Base-by-base conservation (phyloP, 371 early-diverging fungal genomes). In the Blakeslea trispora region DNA sequence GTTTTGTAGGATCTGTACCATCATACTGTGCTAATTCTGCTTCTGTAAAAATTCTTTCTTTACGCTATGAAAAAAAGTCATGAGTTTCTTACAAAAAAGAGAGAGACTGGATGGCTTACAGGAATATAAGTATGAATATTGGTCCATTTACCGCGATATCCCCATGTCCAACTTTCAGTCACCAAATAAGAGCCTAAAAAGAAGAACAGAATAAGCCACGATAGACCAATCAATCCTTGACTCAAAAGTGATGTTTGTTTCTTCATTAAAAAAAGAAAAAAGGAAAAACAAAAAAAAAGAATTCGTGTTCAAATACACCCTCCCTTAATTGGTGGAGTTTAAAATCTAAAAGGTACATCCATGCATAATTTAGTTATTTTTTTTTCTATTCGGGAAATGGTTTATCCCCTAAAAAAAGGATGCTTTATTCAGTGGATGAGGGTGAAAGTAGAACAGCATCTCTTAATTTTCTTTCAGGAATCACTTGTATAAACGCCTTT, bases 161-260 rank as follows among this genome's bases (percentile, higher is more conserved):
- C 90, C 90, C 90, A 92, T 17, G 85, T 76, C 80, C 85, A 87
- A 0, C 88, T 76, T 51, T 91, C 91, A 2, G 93, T 91, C 59
- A 91, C 74, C 47, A 91, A 60, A 61, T 88, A 91, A 2, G 90
- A 90, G 2, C 74, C 59, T 17, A 82, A 47, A 61, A 86, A 81
- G 64, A 82, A 77, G 40, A 84, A 61, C 24, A 81, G 42, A 31
- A 83, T 28, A 14, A 31, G 13, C 79, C 79, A 79, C 1, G 59
- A 23, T 15, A 75, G 17, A 3, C 43, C 62, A 24, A 60, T 60
- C 7, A 72, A 37, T 4, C 65, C 65, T 55, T 59, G 59, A 37
- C 60, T 59, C 18, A 64, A 50, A 6, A 64, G 42, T 15, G 60
- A 51, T 15, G 54, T 51, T 15, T 51, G 52, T 48, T 47, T 55